Base-by-base conservation (phyloP, 371 early-diverging fungal genomes). In the Zancudomyces culisetae region DNA sequence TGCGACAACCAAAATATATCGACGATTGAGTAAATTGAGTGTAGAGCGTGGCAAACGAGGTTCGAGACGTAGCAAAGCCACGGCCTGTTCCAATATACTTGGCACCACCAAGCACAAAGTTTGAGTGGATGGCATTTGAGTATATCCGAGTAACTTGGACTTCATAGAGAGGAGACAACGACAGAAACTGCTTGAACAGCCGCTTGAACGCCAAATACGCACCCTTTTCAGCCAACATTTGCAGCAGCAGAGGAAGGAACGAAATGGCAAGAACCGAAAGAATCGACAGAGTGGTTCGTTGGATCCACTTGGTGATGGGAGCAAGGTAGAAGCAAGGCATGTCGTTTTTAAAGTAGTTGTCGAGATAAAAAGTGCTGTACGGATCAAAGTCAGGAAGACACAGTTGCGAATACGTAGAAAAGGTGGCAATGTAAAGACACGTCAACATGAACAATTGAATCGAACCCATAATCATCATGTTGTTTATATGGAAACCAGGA, bases 401-500 rank as follows among this genome's bases (percentile, higher is more conserved):
- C 30, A 62, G 62, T 4, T 85, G 62, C 0, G 81, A 70, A n/a
- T 80, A 69, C 1, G 64, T 59, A 47, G 58, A 29, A 77, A 88
- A 75, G 2, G 84, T 68, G 43, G 79, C 82, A 27, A 85, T 73
- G 56, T 78, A 78, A 55, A 85, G 60, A 52, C 85, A 70, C 29
- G 78, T 79, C 55, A 85, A 58, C 74, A 87, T 77, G 63, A 90
- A 86, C 54, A 90, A 70, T 54, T 86, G 85, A 26, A 89, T 75
- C 2, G 91, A 76, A 52, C 83, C 60, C 78, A 87, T 84, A 58
- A 85, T 85, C 57, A 90, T 80, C 48, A 89, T 79, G 65, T 89
- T 88, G 72, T 87, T 90, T 59, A 88, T 71, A 53, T 89, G 88
- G 75, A 88, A 90, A 18, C 90, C 91, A 29, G 88, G 83, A 57